Evolutionary conservation across 495 filamentous ascomycete species (phyloP).

Genomic region (Aspergillus heteromorphus): DNA sequence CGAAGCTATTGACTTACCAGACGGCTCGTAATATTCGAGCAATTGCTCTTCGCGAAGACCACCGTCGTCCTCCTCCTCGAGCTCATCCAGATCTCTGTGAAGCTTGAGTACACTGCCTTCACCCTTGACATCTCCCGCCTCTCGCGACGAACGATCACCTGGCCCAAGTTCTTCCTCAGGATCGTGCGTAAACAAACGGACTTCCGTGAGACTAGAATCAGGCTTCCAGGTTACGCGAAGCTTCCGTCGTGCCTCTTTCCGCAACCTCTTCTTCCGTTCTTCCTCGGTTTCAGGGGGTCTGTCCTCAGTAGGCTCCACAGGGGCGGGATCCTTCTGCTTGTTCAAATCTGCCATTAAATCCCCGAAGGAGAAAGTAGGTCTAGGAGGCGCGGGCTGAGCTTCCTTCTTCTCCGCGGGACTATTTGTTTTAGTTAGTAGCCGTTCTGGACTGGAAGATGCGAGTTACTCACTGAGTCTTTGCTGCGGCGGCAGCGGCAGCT

Average conservation of each 20-base stretch:
- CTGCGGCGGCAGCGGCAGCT: constrained; percentile 38
- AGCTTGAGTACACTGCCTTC: constrained; percentile 82
- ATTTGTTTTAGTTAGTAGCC: constrained; percentile 22
- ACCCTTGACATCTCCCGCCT: constrained; percentile 63
- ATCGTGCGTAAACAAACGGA: constrained; percentile 71
- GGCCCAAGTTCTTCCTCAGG: constrained; percentile 76
- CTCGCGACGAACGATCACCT: constrained; percentile 57
- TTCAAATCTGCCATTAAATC: constrained; percentile 61
- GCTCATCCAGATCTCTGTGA: constrained; percentile 53
- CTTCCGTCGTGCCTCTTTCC: constrained; percentile 72
- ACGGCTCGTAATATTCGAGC: constrained; percentile 38
- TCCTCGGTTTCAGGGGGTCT: constrained; percentile 68
- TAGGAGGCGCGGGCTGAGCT: constrained; percentile 29
- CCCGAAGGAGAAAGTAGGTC: constrained; percentile 49
- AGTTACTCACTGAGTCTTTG: constrained; percentile 36
- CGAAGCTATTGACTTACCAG: constrained; percentile 25
- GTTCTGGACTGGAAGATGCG: not conserved
- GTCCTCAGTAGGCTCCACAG: constrained; percentile 46
- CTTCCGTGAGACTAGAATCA: constrained; percentile 63
- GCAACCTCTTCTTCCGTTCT: constrained; percentile 64
- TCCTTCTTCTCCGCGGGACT: constrained; percentile 37
- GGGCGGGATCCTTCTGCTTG: constrained; percentile 55
- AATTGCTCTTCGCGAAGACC: constrained; percentile 42
- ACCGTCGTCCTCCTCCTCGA: constrained; percentile 66
- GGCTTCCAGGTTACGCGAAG: constrained; percentile 67